Percentiles rank a stretch among this genome's conserved stretches.
phyloP scores from a whole-genome alignment of 805 yeast genomes.

The Lipomyces sp. region DNA sequence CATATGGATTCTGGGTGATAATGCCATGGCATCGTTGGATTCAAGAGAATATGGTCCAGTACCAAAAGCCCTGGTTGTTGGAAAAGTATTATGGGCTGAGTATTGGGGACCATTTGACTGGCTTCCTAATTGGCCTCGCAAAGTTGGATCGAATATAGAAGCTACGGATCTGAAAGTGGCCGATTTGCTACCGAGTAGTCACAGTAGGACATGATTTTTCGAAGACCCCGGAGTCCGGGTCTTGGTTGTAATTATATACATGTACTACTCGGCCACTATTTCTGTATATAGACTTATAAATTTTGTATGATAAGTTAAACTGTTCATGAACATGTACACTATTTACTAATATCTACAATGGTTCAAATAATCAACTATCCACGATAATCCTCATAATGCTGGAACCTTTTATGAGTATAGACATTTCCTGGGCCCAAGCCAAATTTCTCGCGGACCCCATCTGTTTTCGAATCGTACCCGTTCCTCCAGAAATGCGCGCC shows the following conservation, averaged over 20 bases:
- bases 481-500: constrained; percentile 95
- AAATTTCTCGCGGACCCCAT: constrained; percentile 67
- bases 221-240: background rate
- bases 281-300: background rate
- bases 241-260: background rate
- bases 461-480: constrained; percentile 76
- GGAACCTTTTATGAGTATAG: constrained; percentile 43
- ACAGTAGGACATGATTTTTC: background rate
- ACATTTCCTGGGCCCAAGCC: constrained; percentile 79
- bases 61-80: constrained; percentile 86
- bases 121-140: constrained; percentile 25
- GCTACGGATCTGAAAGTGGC: background rate
- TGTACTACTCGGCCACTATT: background rate
- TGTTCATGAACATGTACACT: constrained; percentile 1
- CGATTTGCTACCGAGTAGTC: background rate
- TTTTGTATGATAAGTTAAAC: background rate
- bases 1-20: constrained; percentile 97
- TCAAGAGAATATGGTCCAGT: constrained; percentile 87
- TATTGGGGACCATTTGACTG: constrained; percentile 24
- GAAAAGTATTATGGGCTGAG: constrained; percentile 58
- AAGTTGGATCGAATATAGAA: constrained; percentile 13
- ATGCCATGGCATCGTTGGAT: constrained; percentile 82
- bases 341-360: constrained; percentile 7
- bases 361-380: background rate
- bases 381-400: constrained; percentile 19